Evolutionary conservation across 805 yeast species (phyloP).

Genomic region (Candida quercuum): DNA sequence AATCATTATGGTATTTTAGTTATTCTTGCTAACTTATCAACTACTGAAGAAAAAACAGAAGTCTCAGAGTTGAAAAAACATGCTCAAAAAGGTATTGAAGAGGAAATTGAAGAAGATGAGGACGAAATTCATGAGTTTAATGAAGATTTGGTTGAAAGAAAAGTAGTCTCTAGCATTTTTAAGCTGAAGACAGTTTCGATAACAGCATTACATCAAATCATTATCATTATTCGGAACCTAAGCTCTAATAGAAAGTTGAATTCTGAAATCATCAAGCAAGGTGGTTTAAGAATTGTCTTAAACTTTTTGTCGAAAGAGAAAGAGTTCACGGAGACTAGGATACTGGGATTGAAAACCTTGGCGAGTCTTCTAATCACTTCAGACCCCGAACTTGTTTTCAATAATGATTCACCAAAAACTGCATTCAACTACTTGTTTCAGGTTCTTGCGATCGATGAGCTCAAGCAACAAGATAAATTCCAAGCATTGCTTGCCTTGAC

Average conservation of each 20-base stretch:
- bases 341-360: conserved; percentile 35
- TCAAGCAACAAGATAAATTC: conserved; percentile 32
- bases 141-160: conserved; percentile 19
- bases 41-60: conserved; percentile 21
- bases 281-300: conserved; percentile 36
- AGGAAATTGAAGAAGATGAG: conserved; percentile 8
- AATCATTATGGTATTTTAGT: conserved; percentile 28
- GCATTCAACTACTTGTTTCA: conserved; percentile 32
- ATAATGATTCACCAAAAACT: conserved; percentile 15
- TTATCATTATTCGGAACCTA: conserved; percentile 27
- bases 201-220: conserved; percentile 22
- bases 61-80: conserved; percentile 26
- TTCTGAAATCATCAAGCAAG: conserved; percentile 38
- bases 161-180: conserved; percentile 11
- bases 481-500: conserved; percentile 64
- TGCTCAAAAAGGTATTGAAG: conserved; percentile 25
- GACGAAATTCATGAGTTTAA: conserved; percentile 14
- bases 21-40: conserved; percentile 28
- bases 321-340: conserved; percentile 8
- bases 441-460: conserved; percentile 24
- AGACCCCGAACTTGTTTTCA: conserved; percentile 40
- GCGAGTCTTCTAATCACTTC: conserved; percentile 38
- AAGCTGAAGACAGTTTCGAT: conserved; percentile 14
- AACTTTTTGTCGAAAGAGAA: conserved; percentile 9
- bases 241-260: conserved; percentile 19